phyloP scores from a whole-genome alignment of 768 basidiomycete species.

The Serpula lacrymans region DNA sequence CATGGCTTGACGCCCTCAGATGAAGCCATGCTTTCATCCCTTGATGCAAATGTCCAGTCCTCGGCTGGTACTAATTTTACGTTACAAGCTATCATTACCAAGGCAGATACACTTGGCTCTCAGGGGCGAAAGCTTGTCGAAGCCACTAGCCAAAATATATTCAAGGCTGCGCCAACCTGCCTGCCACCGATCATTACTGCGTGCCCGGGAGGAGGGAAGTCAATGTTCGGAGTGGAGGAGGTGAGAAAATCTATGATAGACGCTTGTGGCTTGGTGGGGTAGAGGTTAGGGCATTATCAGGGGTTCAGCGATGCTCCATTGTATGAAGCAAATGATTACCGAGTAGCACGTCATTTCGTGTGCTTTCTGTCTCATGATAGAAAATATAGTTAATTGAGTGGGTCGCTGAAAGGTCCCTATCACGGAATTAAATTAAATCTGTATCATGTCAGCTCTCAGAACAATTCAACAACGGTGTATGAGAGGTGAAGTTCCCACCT shows the following conservation, averaged over 20 bases:
- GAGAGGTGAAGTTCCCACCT: no score
- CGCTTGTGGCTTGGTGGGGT: conserved; percentile 45
- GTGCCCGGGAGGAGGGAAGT: conserved; percentile 38
- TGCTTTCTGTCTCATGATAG: no score
- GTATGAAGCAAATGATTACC: no score
- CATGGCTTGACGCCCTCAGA: conserved; percentile 60
- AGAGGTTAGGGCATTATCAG: no score
- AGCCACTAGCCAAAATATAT: conserved; percentile 49
- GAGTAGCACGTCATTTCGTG: no score
- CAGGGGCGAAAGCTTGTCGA: conserved; percentile 34
- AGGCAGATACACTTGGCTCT: conserved; percentile 52
- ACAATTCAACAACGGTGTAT: no score
- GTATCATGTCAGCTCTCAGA: no score
- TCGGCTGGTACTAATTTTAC: conserved; percentile 46
- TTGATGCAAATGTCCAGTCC: conserved; percentile 32
- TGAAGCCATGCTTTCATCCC: conserved; percentile 54
- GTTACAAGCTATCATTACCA: conserved; percentile 71
- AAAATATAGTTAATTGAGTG: no score
- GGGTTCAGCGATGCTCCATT: no score
- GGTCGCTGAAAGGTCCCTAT: no score
- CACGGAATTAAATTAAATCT: no score
- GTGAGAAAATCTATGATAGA: conserved; percentile 57
- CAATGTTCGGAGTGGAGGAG: conserved; percentile 53
- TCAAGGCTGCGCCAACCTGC: conserved; percentile 53
- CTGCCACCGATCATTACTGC: conserved; percentile 61